phyloP scores from a whole-genome alignment of 305 asterid genomes.

The Fraxinus xanthoxyloides region DNA sequence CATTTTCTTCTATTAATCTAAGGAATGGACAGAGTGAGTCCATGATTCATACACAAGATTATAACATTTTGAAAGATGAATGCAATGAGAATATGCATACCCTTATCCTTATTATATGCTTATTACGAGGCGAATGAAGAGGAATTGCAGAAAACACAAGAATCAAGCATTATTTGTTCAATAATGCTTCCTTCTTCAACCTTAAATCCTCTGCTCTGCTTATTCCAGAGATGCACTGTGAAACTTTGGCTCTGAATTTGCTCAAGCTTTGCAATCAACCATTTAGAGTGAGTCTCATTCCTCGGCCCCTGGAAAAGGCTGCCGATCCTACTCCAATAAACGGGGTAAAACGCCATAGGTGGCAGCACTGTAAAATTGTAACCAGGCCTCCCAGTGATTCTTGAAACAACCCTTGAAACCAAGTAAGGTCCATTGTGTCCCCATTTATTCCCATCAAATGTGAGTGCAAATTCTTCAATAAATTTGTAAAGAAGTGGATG shows the following conservation, averaged over 20 bases:
- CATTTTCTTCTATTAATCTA: conserved; percentile 17
- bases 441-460: conserved; percentile 90
- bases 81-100: conserved; percentile 12
- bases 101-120: conserved; percentile 7
- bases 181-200: conserved; percentile 75
- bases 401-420: conserved; percentile 79
- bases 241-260: conserved; percentile 56
- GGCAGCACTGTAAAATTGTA: conserved; percentile 56
- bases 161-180: conserved; percentile 47
- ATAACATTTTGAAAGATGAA: not conserved
- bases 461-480: conserved; percentile 78
- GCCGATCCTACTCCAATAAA: conserved; percentile 72
- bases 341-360: conserved; percentile 83
- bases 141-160: conserved; percentile 46
- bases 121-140: conserved; percentile 10
- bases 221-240: conserved; percentile 87
- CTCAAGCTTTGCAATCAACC: conserved; percentile 56
- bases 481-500: conserved; percentile 75
- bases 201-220: conserved; percentile 61
- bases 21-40: conserved; percentile 46
- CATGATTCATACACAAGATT: conserved; percentile 13
- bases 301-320: conserved; percentile 58
- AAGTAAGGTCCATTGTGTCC: conserved; percentile 95
- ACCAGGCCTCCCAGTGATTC: conserved; percentile 52
- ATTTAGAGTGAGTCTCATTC: conserved; percentile 43